Evolutionary conservation across 768 basidiomycete genomes (phyloP).

Genomic region (Suillus alpinus): DNA sequence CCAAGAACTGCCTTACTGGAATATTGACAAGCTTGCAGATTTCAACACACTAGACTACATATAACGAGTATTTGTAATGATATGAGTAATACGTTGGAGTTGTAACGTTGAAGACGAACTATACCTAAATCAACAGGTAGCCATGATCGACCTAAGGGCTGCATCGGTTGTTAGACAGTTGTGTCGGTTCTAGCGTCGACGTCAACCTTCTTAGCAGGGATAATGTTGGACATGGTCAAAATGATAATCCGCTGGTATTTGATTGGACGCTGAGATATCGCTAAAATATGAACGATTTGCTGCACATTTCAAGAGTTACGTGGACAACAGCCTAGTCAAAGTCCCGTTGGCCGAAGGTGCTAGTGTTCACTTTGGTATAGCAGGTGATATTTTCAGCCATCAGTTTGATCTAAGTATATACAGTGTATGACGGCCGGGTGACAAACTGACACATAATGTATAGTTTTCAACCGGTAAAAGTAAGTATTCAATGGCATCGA

Average conservation of each 20-base stretch:
- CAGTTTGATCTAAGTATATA: not conserved
- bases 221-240: not conserved
- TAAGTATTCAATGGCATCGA: not conserved
- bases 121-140: not conserved
- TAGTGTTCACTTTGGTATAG: not conserved
- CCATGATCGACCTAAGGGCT: not conserved
- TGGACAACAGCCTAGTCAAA: not conserved
- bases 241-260: not conserved
- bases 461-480: not conserved
- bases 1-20: conserved; percentile 40
- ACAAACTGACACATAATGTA: not conserved
- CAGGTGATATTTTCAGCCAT: not conserved
- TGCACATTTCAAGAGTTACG: not conserved
- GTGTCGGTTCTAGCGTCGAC: not conserved
- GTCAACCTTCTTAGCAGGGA: not conserved
- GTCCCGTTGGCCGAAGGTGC: not conserved
- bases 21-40: not conserved
- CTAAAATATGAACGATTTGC: not conserved
- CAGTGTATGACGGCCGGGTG: not conserved
- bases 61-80: not conserved
- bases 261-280: not conserved
- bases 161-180: not conserved
- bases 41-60: not conserved
- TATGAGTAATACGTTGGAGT: not conserved
- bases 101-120: not conserved